Percentiles rank a stretch among this genome's conserved stretches.
These are phyloP conservation scores for Coix lacrymajobi DNA, from an alignment of 176 grass and related monocot genomes.

Conservation along the genomic window DNA sequence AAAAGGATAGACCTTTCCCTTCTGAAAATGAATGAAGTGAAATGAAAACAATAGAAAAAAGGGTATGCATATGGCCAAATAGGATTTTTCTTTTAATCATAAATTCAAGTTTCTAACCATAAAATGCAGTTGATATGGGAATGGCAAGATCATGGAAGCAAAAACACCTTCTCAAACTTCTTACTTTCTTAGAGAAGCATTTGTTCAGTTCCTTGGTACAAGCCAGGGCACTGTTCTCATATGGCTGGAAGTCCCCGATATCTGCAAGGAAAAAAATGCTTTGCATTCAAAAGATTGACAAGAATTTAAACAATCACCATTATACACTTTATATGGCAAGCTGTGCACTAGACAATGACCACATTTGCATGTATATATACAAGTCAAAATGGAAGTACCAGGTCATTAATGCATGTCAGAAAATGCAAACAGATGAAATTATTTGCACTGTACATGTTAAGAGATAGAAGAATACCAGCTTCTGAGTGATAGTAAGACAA, in stretches of 20 bases:
- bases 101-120: too few relatives aligned
- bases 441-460: background rate
- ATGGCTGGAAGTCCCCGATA: slow-evolving; percentile 36
- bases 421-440: slow-evolving; percentile 1
- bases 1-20: too few relatives aligned
- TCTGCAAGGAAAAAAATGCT: slow-evolving; percentile 26
- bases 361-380: background rate
- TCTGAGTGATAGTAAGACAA: slow-evolving; percentile 53
- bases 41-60: too few relatives aligned
- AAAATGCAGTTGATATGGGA: background rate
- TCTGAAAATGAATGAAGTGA: too few relatives aligned
- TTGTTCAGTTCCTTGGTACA: slow-evolving; percentile 27
- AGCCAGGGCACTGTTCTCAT: slow-evolving; percentile 17
- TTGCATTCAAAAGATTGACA: slow-evolving; percentile 4
- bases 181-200: slow-evolving; percentile 49
- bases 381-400: slow-evolving; percentile 16
- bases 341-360: too few relatives aligned
- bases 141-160: background rate
- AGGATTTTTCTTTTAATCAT: too few relatives aligned
- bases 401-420: background rate
- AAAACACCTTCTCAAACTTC: slow-evolving; percentile 46
- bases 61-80: too few relatives aligned
- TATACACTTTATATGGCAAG: background rate
- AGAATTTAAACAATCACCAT: background rate
- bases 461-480: slow-evolving; percentile 26